Base-by-base conservation (phyloP, 106 monocot genomes). In the Allium fistulosum region DNA sequence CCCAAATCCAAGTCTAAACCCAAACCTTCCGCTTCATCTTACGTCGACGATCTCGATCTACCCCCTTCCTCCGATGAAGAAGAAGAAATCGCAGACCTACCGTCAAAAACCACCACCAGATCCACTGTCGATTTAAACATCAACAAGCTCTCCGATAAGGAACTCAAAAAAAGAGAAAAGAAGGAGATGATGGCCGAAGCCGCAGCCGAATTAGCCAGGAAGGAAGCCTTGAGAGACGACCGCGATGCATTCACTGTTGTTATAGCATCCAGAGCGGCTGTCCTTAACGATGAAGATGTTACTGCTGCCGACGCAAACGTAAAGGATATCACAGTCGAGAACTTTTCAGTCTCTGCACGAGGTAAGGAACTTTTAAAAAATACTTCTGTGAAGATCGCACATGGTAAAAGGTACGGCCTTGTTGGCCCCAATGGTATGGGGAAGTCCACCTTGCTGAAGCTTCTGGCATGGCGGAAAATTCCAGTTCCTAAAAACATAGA, bases 371-470 rank as follows among this genome's bases (percentile, higher is more conserved):
- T 92, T 27, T 65, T 92, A 53, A 84, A 87, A 74, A 87, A 84
- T 71, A 82, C 87, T 0, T 76, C 87, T 0, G 82, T 92, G 62
- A 84, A 84, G 81, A 87, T 92, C 61, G 56, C 91, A 2, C 91
- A 92, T 46, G 91, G 84, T 2, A 79, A 76, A 49, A 68, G 91
- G 59, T 92, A 92, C 71, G 91, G 91, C 7, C 82, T 87, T 13
- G 82, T 84, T 18, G 91, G 84, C 4, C 87, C 91, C 48, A 92
- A 92, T 26, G 91, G 87, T 47, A 87, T 58, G 82, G 91, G 84
- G 11, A 87, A 92, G 69, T 84, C 91, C 0, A 84, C 91, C 10
- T 68, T 87, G 49, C 69, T 92, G 6, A 92, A 92, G 80, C 80
- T 92, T 5, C 65, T 92, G 15, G 80, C 82, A 0, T 92, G 92